These are phyloP conservation scores for Sisymbrium irio DNA, from an alignment of 345 rosid species.

Conservation along the genomic window DNA sequence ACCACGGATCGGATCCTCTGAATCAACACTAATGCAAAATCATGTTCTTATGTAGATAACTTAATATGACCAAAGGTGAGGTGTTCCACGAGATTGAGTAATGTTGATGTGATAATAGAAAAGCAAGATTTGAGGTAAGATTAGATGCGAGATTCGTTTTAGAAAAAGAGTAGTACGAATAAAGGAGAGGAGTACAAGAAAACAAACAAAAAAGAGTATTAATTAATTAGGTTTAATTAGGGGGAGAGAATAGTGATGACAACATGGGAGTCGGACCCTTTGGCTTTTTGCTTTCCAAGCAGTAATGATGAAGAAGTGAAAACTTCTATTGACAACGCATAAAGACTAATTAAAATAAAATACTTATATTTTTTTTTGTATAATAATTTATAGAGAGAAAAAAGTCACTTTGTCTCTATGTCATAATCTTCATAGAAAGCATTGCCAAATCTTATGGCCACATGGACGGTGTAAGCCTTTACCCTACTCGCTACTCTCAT, in stretches of 20 bases:
- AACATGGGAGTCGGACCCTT: conserved; percentile 39
- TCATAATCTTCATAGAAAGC: conserved; percentile 40
- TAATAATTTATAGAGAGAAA: conserved; percentile 25
- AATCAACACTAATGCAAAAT: neutral
- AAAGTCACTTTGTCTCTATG: conserved; percentile 42
- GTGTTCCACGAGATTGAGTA: conserved; percentile 15
- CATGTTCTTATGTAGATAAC: neutral
- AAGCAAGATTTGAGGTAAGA: conserved; percentile 34
- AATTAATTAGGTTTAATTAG: conserved; percentile 28
- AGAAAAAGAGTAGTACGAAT: conserved; percentile 30
- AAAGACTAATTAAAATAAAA: conserved; percentile 23
- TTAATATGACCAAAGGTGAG: neutral
- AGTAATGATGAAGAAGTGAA: conserved; percentile 36
- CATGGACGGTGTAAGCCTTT: conserved; percentile 43
- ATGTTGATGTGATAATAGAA: conserved; percentile 15
- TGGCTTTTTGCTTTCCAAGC: conserved; percentile 33
- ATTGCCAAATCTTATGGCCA: conserved; percentile 39
- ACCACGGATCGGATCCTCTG: neutral
- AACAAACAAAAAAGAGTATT: conserved; percentile 5
- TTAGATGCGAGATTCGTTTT: conserved; percentile 38
- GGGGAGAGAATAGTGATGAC: conserved; percentile 27
- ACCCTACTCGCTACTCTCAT: conserved; percentile 31
- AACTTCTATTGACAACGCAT: conserved; percentile 36
- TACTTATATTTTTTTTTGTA: neutral
- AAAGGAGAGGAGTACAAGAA: conserved; percentile 32